These are phyloP conservation scores for Stemphylium lycopersici DNA, from an alignment of 2,329 filamentous ascomycete species.

Conservation along the genomic window DNA sequence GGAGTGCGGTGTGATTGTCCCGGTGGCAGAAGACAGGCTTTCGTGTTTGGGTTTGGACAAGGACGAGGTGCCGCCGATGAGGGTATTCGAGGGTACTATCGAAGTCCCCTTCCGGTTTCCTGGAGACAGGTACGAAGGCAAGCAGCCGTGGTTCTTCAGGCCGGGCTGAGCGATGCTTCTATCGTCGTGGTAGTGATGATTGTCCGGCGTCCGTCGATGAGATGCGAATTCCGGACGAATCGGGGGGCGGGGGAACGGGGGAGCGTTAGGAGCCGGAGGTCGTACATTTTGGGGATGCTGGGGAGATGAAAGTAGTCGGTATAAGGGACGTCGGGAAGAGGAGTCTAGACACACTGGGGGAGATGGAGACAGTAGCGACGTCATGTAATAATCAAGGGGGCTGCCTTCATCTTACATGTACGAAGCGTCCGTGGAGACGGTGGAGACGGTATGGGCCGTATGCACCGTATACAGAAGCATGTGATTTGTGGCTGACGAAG, in stretches of 20 bases:
- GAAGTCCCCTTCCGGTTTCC: slow-evolving; percentile 71
- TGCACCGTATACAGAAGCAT: background rate
- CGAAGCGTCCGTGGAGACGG: too few relatives aligned
- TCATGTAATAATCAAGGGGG: too few relatives aligned
- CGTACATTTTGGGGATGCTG: too few relatives aligned
- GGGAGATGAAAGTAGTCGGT: background rate
- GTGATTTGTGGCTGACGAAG: background rate
- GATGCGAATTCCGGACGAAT: background rate
- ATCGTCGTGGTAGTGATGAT: background rate
- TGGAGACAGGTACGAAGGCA: slow-evolving; percentile 56
- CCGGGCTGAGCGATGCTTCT: slow-evolving; percentile 10
- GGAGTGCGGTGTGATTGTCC: slow-evolving; percentile 89
- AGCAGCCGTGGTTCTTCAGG: slow-evolving; percentile 54
- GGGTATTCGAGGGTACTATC: slow-evolving; percentile 61
- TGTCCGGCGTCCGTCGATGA: background rate
- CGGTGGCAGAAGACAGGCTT: slow-evolving; percentile 51
- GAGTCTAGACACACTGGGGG: background rate
- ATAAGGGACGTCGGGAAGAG: background rate
- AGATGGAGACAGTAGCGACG: background rate
- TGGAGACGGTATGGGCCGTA: background rate
- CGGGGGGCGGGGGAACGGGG: background rate
- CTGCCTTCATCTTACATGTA: too few relatives aligned
- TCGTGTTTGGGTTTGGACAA: slow-evolving; percentile 10
- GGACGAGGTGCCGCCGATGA: slow-evolving; percentile 44
- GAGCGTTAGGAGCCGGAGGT: too few relatives aligned